phyloP scores from a whole-genome alignment of 306 rosid species.

The Ormosia semicastrata region DNA sequence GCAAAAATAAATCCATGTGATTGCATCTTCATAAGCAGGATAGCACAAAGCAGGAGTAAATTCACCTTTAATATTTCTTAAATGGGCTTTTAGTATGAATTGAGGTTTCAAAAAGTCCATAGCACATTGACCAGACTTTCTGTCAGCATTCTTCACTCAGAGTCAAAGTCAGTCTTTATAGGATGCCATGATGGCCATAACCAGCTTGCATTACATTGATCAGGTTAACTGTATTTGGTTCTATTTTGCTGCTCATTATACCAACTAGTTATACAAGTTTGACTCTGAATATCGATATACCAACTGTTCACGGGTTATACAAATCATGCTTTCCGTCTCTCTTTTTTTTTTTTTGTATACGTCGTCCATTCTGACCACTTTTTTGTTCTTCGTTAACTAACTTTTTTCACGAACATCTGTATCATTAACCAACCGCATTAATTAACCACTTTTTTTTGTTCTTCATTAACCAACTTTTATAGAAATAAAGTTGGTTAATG shows the following conservation, averaged over 20 bases:
- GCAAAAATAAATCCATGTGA: conserved; percentile 8
- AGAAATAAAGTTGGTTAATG: too few species aligned
- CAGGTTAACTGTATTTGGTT: not conserved
- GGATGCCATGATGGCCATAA: not conserved
- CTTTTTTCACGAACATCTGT: too few species aligned
- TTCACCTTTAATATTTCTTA: conserved; percentile 9
- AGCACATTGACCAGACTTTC: not conserved
- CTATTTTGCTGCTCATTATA: not conserved
- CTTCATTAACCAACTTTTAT: too few species aligned
- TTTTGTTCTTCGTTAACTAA: too few species aligned
- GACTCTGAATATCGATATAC: not conserved
- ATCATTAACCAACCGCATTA: too few species aligned
- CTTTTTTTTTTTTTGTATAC: too few species aligned
- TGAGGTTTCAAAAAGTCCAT: not conserved
- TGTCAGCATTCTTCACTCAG: not conserved
- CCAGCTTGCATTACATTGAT: conserved; percentile 8
- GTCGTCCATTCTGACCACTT: too few species aligned
- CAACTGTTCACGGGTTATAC: too few species aligned
- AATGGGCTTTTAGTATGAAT: not conserved
- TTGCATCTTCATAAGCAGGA: conserved; percentile 16
- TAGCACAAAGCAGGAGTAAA: conserved; percentile 16
- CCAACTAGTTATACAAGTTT: not conserved
- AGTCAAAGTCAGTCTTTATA: not conserved
- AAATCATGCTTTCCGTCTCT: too few species aligned
- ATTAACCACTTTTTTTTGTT: too few species aligned